Percentiles rank a stretch among this genome's conserved stretches.
phyloP scores from a whole-genome alignment of 1,139 yeast species.

The Debaryomyces robertsiae region DNA sequence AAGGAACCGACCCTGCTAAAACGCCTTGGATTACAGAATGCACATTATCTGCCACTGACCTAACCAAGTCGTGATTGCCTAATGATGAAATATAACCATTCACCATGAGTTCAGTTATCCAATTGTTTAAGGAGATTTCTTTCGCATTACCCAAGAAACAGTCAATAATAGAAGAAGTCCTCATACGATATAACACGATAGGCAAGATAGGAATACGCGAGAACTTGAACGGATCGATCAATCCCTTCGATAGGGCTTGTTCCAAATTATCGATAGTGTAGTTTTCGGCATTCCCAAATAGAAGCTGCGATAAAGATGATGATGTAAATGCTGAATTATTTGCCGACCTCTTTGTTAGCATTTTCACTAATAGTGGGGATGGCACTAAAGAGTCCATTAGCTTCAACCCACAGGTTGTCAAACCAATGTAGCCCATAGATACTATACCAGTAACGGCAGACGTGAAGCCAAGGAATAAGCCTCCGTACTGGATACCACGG shows the following conservation, averaged over 20 bases:
- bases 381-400: slow-evolving; percentile 45
- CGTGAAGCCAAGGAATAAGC: slow-evolving; percentile 38
- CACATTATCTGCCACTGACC: slow-evolving; percentile 16
- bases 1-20: slow-evolving; percentile 7
- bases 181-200: slow-evolving; percentile 41
- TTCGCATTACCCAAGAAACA: slow-evolving; percentile 26
- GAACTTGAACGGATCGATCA: slow-evolving; percentile 43
- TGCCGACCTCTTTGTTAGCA: slow-evolving; percentile 23
- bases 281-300: slow-evolving; percentile 22
- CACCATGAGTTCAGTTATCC: slow-evolving; percentile 39
- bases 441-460: slow-evolving; percentile 47
- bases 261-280: slow-evolving; percentile 35
- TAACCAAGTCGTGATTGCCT: slow-evolving; percentile 38
- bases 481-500: slow-evolving; percentile 33
- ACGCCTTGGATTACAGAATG: slow-evolving; percentile 5
- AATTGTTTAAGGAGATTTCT: slow-evolving; percentile 20
- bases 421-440: slow-evolving; percentile 45
- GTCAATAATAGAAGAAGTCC: slow-evolving; percentile 37
- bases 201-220: slow-evolving; percentile 47
- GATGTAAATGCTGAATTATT: slow-evolving; percentile 12
- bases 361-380: slow-evolving; percentile 32
- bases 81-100: slow-evolving; percentile 42
- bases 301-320: slow-evolving; percentile 21
- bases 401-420: slow-evolving; percentile 44
- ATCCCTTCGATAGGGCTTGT: slow-evolving; percentile 36